A percentile compares a stretch with the other conserved stretches of the same genome.
phyloP scores from a whole-genome alignment of 257 asterid species.

The Scutellaria galericulata region DNA sequence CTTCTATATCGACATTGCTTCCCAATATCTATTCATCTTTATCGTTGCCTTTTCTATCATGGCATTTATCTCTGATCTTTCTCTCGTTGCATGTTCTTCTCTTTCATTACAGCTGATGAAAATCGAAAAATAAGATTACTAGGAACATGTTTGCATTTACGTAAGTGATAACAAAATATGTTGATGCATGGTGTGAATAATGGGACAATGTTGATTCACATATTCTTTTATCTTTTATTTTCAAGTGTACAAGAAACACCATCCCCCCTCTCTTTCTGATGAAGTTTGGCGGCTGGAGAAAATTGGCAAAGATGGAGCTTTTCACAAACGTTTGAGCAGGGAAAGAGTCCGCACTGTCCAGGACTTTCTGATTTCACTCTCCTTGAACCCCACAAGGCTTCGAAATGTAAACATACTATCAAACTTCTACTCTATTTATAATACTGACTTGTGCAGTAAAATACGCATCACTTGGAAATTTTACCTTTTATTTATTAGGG shows the following conservation, averaged over 20 bases:
- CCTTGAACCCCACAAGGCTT: slow-evolving; percentile 70
- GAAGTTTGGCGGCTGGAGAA: slow-evolving; percentile 95
- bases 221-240: slow-evolving; percentile 1
- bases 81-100: no score
- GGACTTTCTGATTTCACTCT: slow-evolving; percentile 68
- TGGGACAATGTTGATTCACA: slow-evolving; percentile 3
- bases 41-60: no score
- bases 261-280: slow-evolving; percentile 83
- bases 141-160: no score
- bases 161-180: no score
- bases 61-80: no score
- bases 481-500: not conserved
- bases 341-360: slow-evolving; percentile 74
- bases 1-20: no score
- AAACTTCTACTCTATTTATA: not conserved
- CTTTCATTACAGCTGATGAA: no score
- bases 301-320: slow-evolving; percentile 93
- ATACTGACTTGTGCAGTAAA: not conserved
- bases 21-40: no score
- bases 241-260: slow-evolving; percentile 91
- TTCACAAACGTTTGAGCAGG: slow-evolving; percentile 76
- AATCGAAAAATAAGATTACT: no score
- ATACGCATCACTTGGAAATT: not conserved
- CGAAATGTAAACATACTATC: slow-evolving; percentile 57
- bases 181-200: no score